Conservation (phyloP, 2,329 filamentous ascomycete species). For the Phaeoacremonium minimum region DNA sequence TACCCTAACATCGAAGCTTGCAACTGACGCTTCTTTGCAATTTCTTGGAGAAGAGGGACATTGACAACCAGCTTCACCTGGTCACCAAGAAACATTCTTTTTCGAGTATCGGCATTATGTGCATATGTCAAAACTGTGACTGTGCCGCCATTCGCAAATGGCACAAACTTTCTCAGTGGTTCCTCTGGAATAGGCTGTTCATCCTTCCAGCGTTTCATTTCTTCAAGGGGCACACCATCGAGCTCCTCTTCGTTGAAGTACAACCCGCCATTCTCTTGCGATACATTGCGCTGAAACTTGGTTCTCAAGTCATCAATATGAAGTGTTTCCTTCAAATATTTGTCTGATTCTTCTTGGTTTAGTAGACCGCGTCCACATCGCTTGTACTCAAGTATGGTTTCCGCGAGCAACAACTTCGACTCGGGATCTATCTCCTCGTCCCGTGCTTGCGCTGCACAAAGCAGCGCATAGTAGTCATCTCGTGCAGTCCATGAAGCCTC, state of each 20-base stretch:
- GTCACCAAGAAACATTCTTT: slow-evolving; percentile 45
- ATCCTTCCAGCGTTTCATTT: background rate
- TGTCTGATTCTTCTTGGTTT: slow-evolving; percentile 35
- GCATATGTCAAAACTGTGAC: slow-evolving; percentile 46
- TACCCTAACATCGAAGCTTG: slow-evolving; percentile 2
- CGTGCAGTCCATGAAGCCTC: too few species aligned
- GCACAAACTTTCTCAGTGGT: slow-evolving; percentile 44
- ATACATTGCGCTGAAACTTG: slow-evolving; percentile 50
- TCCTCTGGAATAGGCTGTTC: slow-evolving; percentile 10
- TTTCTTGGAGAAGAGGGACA: slow-evolving; percentile 18
- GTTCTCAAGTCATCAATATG: slow-evolving; percentile 47
- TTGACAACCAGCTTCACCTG: slow-evolving; percentile 53
- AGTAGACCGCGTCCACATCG: background rate
- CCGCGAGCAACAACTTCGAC: background rate
- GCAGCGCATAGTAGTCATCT: background rate
- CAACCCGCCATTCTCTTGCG: slow-evolving; percentile 41
- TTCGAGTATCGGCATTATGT: slow-evolving; percentile 25
- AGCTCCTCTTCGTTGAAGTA: slow-evolving; percentile 1
- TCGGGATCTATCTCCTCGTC: background rate
- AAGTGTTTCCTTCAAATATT: slow-evolving; percentile 52
- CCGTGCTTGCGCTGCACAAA: background rate
- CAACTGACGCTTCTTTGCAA: background rate
- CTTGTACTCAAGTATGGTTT: background rate
- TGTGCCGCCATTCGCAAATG: slow-evolving; percentile 49
- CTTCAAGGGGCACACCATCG: background rate